A percentile compares a stretch with the other conserved stretches of the same genome.
phyloP scores from a whole-genome alignment of 2,329 filamentous ascomycete genomes.

The Pestalotiopsis sp. region DNA sequence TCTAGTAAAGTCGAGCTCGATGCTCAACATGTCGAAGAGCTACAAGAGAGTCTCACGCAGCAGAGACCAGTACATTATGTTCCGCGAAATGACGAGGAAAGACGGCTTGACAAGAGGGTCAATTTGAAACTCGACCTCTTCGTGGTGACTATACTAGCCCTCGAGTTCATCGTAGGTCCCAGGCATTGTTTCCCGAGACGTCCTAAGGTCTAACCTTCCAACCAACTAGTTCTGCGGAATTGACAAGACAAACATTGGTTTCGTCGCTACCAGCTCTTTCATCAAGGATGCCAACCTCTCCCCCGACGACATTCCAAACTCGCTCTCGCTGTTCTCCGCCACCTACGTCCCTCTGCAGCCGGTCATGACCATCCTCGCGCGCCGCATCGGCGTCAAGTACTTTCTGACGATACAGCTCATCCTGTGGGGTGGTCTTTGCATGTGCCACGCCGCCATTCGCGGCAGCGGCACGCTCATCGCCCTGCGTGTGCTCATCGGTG shows the following conservation, averaged over 20 bases:
- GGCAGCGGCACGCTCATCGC: conserved; percentile 19
- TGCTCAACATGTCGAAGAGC: conserved; percentile 15
- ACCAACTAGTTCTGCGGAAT: conserved; percentile 22
- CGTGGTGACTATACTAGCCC: conserved; percentile 18
- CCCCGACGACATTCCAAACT: conserved; percentile 25
- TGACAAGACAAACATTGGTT: conserved; percentile 27
- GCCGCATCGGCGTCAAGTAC: conserved; percentile 22
- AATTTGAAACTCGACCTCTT: conserved; percentile 21
- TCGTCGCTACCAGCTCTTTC: conserved; percentile 26
- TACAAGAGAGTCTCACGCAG: conserved; percentile 5
- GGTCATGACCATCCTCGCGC: conserved; percentile 24
- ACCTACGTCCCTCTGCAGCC: conserved; percentile 27
- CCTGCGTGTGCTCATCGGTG: conserved; percentile 23
- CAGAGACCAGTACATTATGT: conserved; percentile 15
- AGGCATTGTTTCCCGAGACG: not conserved
- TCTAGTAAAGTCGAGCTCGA: not conserved
- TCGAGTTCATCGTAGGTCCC: conserved; percentile 23
- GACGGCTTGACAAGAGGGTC: conserved; percentile 17
- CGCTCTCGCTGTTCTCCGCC: conserved; percentile 24
- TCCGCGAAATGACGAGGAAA: conserved; percentile 19
- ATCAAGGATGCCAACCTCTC: conserved; percentile 23
- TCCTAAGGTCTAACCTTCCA: not conserved
- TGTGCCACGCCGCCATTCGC: conserved; percentile 23
- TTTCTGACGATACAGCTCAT: conserved; percentile 18
- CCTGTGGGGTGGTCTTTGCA: conserved; percentile 23